These are phyloP conservation scores for Pseudogymnoascus sp. DNA, from an alignment of 2,329 filamentous ascomycete species.

Conservation along the genomic window DNA sequence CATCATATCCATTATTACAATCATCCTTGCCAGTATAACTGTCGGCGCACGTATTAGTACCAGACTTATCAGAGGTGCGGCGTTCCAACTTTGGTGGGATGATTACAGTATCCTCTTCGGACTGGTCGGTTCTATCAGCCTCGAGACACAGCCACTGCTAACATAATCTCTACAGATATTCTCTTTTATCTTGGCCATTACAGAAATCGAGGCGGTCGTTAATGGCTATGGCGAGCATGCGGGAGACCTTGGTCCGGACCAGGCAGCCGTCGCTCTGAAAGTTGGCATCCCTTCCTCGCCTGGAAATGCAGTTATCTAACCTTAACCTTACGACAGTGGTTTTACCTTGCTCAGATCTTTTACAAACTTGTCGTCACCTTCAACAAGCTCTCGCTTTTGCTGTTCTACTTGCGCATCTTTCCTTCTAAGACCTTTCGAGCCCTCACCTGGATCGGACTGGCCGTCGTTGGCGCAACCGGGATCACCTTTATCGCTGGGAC, in stretches of 20 bases:
- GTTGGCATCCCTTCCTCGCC: not conserved
- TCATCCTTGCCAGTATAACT: not conserved
- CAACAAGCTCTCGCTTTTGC: conserved; percentile 36
- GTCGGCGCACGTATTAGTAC: not conserved
- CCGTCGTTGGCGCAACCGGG: conserved; percentile 29
- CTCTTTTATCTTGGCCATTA: not conserved
- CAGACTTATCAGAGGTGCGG: not conserved
- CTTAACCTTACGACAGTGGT: conserved; percentile 18
- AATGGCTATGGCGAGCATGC: not conserved
- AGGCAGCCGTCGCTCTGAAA: not conserved
- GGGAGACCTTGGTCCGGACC: not conserved
- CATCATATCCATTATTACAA: not conserved
- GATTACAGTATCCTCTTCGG: not conserved
- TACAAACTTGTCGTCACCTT: conserved; percentile 35
- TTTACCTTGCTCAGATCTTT: conserved; percentile 32
- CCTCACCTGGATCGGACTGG: conserved; percentile 30
- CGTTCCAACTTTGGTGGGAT: not conserved
- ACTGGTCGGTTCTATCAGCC: not conserved
- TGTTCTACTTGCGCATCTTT: conserved; percentile 40
- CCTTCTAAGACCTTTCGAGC: conserved; percentile 26
- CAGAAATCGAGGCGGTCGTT: not conserved
- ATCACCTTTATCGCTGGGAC: conserved; percentile 29
- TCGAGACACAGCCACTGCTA: not conserved
- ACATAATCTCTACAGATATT: not conserved
- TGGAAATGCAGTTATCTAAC: not conserved